Evolutionary conservation across 305 asterid genomes (phyloP), one percentile per base, ranked within the genome.

Genomic region (Solanum aculeatissimum): DNA sequence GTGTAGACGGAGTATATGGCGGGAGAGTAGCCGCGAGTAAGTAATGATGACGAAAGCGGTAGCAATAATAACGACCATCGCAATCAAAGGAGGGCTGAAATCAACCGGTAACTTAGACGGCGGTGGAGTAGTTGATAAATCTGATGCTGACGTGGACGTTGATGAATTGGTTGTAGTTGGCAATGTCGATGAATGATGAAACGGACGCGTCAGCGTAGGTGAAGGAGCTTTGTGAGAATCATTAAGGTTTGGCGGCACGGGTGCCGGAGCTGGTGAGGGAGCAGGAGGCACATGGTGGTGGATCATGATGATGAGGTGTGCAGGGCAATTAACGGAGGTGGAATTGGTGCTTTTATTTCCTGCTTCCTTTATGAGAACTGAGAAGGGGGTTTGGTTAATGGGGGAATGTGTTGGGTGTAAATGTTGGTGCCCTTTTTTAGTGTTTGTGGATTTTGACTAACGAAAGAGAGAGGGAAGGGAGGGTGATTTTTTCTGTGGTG

Each of bases 61-160:
- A 1, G 95, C 94, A 69, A 97, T 92, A 47, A 93, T 89, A 1
- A 93, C 97, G 3, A 97, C 98, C 99, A 95, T 95, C n/a, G 95
- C 98, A 60, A 97, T 95, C 84, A 97, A 70, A 58, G 99, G 98
- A 12, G 99, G 99, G 27, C 98, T 95, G 83, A 97, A 95, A 81
- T 94, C 92, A 11, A 97, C 93, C 27, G 95, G 93, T 8, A 79
- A 19, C 55, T 91, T 97, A 0, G 98, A 89, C 78, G 96, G 91
- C 57, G 93, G 91, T 75, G 81, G 63, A 75, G 65, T 27, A 1
- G 82, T 51, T 4, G 92, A 57, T 5, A 93, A 68, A 0, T 80
- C 21, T 19, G 86, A 32, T 0, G 80, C 13, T 7, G 89, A 71
- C n/a, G 90, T 49, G 8, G 80, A 32, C 3, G 84, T 32, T 14